A percentile compares a stretch with the other conserved stretches of the same genome.
These are phyloP conservation scores for Boletus vinaceobasis DNA, from an alignment of 768 basidiomycete genomes.

Conservation along the genomic window DNA sequence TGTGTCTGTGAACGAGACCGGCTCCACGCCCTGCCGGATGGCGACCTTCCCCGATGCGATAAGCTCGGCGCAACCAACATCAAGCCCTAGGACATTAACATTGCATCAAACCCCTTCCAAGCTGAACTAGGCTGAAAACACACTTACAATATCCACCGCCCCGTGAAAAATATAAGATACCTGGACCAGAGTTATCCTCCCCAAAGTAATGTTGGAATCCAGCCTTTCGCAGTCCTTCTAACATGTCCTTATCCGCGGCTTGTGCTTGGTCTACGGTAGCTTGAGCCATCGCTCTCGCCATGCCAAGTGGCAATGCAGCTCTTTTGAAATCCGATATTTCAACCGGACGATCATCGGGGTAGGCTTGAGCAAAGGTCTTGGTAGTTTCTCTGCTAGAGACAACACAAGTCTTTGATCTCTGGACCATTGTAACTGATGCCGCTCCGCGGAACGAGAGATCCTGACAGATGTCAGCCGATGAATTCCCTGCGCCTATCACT, in stretches of 20 bases:
- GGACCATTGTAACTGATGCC: conserved; percentile 3
- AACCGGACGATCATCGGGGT: not conserved
- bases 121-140: not conserved
- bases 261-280: not conserved
- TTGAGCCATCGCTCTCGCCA: not conserved
- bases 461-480: conserved; percentile 5
- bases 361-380: not conserved
- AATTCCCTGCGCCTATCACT: not conserved
- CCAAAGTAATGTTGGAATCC: not conserved
- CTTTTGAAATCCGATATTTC: conserved; percentile 7
- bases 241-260: conserved; percentile 1
- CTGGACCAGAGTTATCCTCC: not conserved
- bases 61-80: conserved; percentile 4
- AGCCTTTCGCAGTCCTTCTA: conserved; percentile 1
- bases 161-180: conserved; percentile 1
- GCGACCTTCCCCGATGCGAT: conserved; percentile 1
- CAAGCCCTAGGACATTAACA: not conserved
- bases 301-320: not conserved
- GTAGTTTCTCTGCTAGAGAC: not conserved
- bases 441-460: conserved; percentile 4
- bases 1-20: conserved; percentile 1
- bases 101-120: not conserved
- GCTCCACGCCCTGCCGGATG: not conserved
- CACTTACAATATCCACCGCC: conserved; percentile 5
- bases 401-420: conserved; percentile 3